Conservation (phyloP, 106 monocot species). For the Dioscorea zingiberensis region DNA sequence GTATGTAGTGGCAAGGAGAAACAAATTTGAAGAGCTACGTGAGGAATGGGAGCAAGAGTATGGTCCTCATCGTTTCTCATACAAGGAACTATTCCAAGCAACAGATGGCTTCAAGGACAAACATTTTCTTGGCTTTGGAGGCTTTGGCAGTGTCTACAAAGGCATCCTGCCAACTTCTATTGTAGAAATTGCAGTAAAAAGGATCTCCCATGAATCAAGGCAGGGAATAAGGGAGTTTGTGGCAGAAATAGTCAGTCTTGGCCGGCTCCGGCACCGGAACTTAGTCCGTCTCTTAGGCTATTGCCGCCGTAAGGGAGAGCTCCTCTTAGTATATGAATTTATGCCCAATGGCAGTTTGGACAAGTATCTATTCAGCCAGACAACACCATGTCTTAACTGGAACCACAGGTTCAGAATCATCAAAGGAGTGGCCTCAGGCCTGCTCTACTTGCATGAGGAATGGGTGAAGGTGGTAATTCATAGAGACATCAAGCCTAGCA, state of each 20-base stretch:
- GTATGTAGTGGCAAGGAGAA: too few species aligned
- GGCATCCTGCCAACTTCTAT: neutral
- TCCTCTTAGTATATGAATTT: neutral
- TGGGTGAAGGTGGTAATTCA: constrained; percentile 5
- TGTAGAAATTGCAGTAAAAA: neutral
- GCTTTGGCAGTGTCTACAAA: constrained; percentile 8
- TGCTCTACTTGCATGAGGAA: constrained; percentile 6
- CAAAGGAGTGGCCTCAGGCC: constrained; percentile 8
- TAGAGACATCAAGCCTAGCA: constrained; percentile 23
- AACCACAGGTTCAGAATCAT: neutral
- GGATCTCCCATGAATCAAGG: constrained; percentile 5
- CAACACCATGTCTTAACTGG: too few species aligned
- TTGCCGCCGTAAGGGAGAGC: neutral
- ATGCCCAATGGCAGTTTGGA: neutral
- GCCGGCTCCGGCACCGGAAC: neutral
- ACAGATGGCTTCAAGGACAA: constrained; percentile 1
- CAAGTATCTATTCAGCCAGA: neutral
- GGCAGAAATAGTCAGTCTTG: neutral
- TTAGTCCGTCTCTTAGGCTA: neutral
- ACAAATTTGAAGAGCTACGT: neutral
- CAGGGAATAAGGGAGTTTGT: constrained; percentile 7
- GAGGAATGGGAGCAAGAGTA: constrained; percentile 3
- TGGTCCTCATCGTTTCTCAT: neutral
- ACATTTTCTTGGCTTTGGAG: neutral
- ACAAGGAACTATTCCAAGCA: constrained; percentile 1